Percentiles rank a stretch among this genome's conserved stretches.
phyloP scores from a whole-genome alignment of 345 rosid genomes.

The Populus deltoides region DNA sequence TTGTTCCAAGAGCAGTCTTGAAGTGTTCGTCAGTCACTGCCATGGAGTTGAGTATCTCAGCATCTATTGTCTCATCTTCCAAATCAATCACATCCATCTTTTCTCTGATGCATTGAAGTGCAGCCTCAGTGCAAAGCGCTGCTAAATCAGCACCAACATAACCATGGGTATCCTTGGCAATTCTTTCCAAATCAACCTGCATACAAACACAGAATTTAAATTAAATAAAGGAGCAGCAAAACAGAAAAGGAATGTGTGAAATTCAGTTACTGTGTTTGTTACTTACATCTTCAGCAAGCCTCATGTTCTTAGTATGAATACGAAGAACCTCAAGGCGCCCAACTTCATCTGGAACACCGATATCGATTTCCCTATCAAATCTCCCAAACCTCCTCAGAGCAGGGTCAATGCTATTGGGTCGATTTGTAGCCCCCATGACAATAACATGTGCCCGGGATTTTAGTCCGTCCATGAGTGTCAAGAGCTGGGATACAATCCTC shows the following conservation, averaged over 20 bases:
- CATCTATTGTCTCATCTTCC: slow-evolving; percentile 93
- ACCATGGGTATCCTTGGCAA: slow-evolving; percentile 87
- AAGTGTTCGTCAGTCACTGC: slow-evolving; percentile 92
- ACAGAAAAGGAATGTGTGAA: neutral
- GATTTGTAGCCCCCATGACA: slow-evolving; percentile 97
- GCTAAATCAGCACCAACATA: slow-evolving; percentile 99
- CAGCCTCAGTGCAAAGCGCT: slow-evolving; percentile 95
- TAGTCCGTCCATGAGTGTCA: slow-evolving; percentile 94
- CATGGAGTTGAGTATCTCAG: slow-evolving; percentile 91
- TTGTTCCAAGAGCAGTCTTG: slow-evolving; percentile 79
- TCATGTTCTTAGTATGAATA: slow-evolving; percentile 97
- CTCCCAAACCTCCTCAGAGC: slow-evolving; percentile 94
- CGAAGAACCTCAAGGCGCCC: slow-evolving; percentile 99
- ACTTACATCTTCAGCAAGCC: slow-evolving; percentile 84
- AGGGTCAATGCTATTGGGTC: slow-evolving; percentile 94
- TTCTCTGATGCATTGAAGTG: slow-evolving; percentile 96
- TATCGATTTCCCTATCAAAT: slow-evolving; percentile 90
- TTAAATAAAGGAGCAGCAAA: neutral
- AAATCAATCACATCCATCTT: slow-evolving; percentile 97
- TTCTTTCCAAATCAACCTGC: slow-evolving; percentile 91
- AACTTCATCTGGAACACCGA: slow-evolving; percentile 94
- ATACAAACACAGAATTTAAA: neutral
- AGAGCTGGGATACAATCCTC: slow-evolving; percentile 91
- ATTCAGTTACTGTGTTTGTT: neutral
- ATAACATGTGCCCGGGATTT: slow-evolving; percentile 91